A percentile compares a stretch with the other conserved stretches of the same genome.
Conservation (phyloP, 2,329 filamentous ascomycete genomes). For the Exophiala sp. region DNA sequence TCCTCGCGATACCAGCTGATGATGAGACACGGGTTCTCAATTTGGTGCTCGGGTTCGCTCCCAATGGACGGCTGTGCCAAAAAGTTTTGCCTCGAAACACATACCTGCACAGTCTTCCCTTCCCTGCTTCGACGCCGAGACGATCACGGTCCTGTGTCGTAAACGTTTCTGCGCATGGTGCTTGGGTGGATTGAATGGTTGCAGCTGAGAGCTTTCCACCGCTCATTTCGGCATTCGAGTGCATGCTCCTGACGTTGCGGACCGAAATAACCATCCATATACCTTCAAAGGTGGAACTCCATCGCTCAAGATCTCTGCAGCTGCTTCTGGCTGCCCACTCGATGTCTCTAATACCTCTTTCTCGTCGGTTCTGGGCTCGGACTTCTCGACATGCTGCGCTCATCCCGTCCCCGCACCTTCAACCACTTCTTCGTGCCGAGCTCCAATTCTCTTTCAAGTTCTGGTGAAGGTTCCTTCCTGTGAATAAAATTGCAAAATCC, state of each 20-base stretch:
- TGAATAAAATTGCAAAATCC: conserved; percentile 99
- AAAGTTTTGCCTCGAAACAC: too few relatives aligned
- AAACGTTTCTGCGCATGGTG: not conserved
- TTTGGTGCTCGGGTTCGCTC: not conserved
- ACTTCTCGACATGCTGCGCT: conserved; percentile 74
- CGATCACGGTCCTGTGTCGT: not conserved
- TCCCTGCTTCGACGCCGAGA: too few relatives aligned
- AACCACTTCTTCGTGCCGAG: conserved; percentile 96
- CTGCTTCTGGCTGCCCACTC: not conserved
- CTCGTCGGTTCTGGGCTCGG: conserved; percentile 81
- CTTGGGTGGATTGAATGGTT: not conserved
- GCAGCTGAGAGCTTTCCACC: not conserved
- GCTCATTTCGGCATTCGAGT: not conserved
- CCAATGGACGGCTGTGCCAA: too few relatives aligned
- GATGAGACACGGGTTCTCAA: not conserved
- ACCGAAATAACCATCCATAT: too few relatives aligned
- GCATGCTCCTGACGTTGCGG: not conserved
- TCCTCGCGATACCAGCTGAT: too few relatives aligned
- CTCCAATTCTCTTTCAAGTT: conserved; percentile 83
- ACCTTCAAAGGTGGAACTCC: too few relatives aligned
- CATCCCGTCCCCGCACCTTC: conserved; percentile 76
- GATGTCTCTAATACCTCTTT: conserved; percentile 58
- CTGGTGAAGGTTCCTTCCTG: conserved; percentile 85
- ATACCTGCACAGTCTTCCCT: too few relatives aligned
- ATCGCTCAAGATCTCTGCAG: not conserved